phyloP scores from a whole-genome alignment of 2,329 filamentous ascomycete genomes.

The Trichoderma simmonsii region DNA sequence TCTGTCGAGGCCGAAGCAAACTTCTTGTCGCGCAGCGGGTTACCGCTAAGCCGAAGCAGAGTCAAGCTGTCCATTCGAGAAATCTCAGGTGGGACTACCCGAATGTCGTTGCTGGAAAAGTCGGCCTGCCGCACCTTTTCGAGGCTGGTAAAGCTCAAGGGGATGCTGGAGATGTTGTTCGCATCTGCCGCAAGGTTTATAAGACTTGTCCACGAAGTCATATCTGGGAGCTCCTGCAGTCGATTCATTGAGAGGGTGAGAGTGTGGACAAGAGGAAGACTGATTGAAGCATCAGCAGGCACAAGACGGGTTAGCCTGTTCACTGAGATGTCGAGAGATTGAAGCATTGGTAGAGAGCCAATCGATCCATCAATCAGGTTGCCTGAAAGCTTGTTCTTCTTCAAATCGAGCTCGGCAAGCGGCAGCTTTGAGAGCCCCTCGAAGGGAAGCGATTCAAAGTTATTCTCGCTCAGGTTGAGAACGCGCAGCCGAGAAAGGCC shows the following conservation, averaged over 20 bases:
- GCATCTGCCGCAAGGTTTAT: conserved; percentile 74
- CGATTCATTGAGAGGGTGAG: conserved; percentile 80
- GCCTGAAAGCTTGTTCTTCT: conserved; percentile 75
- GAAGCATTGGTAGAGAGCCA: conserved; percentile 59
- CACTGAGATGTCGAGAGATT: conserved; percentile 71
- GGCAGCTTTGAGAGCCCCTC: conserved; percentile 64
- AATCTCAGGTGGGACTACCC: conserved; percentile 70
- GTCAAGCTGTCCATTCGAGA: conserved; percentile 75
- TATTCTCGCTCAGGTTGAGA: conserved; percentile 78
- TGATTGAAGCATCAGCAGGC: conserved; percentile 44
- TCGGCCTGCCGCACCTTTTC: conserved; percentile 71
- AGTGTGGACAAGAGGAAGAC: conserved; percentile 68
- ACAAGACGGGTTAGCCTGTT: conserved; percentile 66
- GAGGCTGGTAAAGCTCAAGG: conserved; percentile 68
- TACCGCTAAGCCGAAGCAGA: conserved; percentile 77
- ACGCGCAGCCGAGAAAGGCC: conserved; percentile 67
- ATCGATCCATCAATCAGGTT: conserved; percentile 65
- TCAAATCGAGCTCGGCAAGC: conserved; percentile 68
- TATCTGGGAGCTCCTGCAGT: conserved; percentile 66
- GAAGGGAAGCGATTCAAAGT: conserved; percentile 68
- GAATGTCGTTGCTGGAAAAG: conserved; percentile 81
- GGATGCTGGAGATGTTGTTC: conserved; percentile 75
- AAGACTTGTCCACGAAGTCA: conserved; percentile 71
- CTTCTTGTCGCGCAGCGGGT: conserved; percentile 85
- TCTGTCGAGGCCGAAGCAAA: conserved; percentile 76